These are phyloP conservation scores for Arabidopsis hybrid DNA, from an alignment of 441 rosid species.

Conservation along the genomic window DNA sequence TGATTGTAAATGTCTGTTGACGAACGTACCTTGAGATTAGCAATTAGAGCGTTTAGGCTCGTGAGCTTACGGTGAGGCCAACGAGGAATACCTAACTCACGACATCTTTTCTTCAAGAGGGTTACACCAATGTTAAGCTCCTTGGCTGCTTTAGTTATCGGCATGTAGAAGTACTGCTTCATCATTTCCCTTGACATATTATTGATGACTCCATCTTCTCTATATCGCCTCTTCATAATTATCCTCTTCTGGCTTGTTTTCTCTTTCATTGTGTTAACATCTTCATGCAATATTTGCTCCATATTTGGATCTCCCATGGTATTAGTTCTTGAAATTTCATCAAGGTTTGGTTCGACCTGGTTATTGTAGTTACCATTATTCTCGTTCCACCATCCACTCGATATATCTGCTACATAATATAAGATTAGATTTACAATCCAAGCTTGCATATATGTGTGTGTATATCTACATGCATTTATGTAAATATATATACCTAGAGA, in stretches of 20 bases:
- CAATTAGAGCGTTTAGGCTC: conserved; percentile 61
- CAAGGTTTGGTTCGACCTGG: conserved; percentile 3
- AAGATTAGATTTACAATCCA: neutral
- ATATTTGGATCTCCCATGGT: conserved; percentile 5
- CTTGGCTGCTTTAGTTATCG: conserved; percentile 73
- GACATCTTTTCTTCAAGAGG: conserved; percentile 75
- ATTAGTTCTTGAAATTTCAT: neutral
- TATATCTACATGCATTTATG: neutral
- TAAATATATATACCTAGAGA: conserved; percentile 29
- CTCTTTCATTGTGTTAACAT: conserved; percentile 17
- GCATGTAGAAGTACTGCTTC: conserved; percentile 64
- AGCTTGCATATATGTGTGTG: neutral
- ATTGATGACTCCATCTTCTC: conserved; percentile 28
- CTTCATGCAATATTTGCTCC: conserved; percentile 22
- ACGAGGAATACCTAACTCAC: conserved; percentile 72
- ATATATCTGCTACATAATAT: conserved; percentile 25
- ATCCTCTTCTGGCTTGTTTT: conserved; percentile 1
- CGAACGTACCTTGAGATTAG: conserved; percentile 62
- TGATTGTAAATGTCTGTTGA: neutral
- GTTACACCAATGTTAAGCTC: conserved; percentile 78
- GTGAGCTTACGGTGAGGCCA: conserved; percentile 85
- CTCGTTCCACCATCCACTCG: conserved; percentile 30
- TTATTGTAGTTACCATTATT: neutral
- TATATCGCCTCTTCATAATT: neutral
- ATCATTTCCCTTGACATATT: conserved; percentile 46